phyloP scores from a whole-genome alignment of 805 yeast genomes.

The Kodamaea neixiangensis region DNA sequence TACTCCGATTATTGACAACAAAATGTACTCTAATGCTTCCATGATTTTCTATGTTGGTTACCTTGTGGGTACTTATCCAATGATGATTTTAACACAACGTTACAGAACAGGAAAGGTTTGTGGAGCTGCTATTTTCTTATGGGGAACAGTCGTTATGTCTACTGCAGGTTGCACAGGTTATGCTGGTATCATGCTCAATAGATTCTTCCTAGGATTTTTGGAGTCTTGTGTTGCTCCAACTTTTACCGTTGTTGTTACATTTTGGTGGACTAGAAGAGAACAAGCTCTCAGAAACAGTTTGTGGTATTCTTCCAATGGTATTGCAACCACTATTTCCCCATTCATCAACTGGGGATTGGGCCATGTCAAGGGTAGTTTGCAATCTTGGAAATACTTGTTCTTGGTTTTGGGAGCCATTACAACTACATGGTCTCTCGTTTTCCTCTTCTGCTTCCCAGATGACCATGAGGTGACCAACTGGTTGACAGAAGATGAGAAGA shows the following conservation, averaged over 20 bases:
- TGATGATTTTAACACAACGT: conserved; percentile 1
- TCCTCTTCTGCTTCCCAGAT: conserved; percentile 12
- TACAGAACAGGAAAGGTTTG: conserved; percentile 1
- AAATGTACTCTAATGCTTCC: conserved; percentile 8
- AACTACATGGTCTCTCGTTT: conserved; percentile 4
- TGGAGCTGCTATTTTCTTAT: conserved; percentile 1
- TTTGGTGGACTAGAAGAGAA: conserved; percentile 6
- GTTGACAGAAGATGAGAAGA: conserved; percentile 1
- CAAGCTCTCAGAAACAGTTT: conserved; percentile 5
- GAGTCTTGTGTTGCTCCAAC: conserved; percentile 4
- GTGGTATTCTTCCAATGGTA: not conserved
- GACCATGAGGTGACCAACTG: not conserved
- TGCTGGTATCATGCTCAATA: conserved; percentile 1
- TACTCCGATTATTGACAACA: not conserved
- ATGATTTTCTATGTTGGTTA: conserved; percentile 11
- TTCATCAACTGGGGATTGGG: conserved; percentile 12
- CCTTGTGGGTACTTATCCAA: conserved; percentile 4
- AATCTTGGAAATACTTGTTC: conserved; percentile 9
- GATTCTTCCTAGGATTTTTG: conserved; percentile 5
- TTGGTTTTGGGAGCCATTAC: conserved; percentile 8
- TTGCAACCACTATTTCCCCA: conserved; percentile 1
- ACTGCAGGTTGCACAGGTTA: not conserved
- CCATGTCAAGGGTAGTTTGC: conserved; percentile 4
- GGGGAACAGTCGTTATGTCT: conserved; percentile 1
- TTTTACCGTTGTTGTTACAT: not conserved